Evolutionary conservation across 1,284 basidiomycete genomes (phyloP).

Genomic region (Moesziomyces sp.): DNA sequence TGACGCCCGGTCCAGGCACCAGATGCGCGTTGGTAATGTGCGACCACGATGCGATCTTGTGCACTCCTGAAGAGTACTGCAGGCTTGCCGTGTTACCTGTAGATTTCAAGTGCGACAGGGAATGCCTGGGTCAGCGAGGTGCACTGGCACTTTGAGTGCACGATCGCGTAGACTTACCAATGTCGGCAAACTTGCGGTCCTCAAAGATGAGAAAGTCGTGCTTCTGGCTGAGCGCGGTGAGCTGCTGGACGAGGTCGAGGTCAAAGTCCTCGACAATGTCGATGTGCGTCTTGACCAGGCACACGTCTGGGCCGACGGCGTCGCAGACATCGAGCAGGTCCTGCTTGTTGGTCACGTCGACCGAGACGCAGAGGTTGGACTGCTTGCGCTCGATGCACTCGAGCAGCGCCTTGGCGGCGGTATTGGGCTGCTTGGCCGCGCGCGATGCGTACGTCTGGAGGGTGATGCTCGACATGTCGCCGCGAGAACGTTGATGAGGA

Average conservation of each 20-base stretch:
- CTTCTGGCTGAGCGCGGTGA: slow-evolving; percentile 79
- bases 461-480: slow-evolving; percentile 43
- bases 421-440: slow-evolving; percentile 51
- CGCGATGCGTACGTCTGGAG: slow-evolving; percentile 55
- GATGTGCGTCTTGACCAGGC: slow-evolving; percentile 98
- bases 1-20: slow-evolving; percentile 87
- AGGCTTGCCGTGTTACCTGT: slow-evolving; percentile 93
- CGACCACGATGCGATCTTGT: slow-evolving; percentile 94
- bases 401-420: slow-evolving; percentile 72
- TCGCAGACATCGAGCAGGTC: slow-evolving; percentile 89
- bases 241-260: slow-evolving; percentile 76
- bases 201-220: slow-evolving; percentile 98
- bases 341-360: slow-evolving; percentile 86
- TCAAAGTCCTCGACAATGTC: slow-evolving; percentile 96
- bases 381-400: slow-evolving; percentile 87
- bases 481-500: background rate
- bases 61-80: slow-evolving; percentile 92
- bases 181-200: slow-evolving; percentile 99
- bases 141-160: too few relatives aligned
- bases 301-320: slow-evolving; percentile 86
- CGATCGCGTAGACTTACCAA: slow-evolving; percentile 74
- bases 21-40: slow-evolving; percentile 98
- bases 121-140: background rate
- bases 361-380: slow-evolving; percentile 91
- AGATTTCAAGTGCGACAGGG: slow-evolving; percentile 6